Evolutionary conservation across 192 early-diverging fungal genomes (phyloP), one percentile per base, ranked within the genome.

Genomic region (Anaeromyces robustus): DNA sequence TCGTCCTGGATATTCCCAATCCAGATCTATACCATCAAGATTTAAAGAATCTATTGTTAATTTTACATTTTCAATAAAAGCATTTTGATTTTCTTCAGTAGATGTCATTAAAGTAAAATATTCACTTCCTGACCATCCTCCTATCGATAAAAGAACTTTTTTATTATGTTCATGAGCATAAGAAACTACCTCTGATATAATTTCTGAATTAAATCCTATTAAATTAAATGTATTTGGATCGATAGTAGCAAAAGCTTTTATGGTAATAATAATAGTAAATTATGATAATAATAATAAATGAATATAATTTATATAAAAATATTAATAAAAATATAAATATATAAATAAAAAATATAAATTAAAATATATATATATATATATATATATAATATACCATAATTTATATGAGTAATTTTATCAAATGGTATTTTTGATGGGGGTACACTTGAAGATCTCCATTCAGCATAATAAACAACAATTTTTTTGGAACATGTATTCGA

Each of bases 11-110:
- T 92, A 93, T 83, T 94, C 93, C 85, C 84, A 93, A 82, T 94
- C 93, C 80, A 94, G 84, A 81, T 94, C 93, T 79, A 92, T 87
- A 79, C 93, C 93, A 86, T 94, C 92, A 1, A 93, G 77, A 79
- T 32, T 18, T 2, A 22, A 37, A 22, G 18, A 4, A 78, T 4
- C 0, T 4, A 32, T 26, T 4, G 30, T 78, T 4, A 2, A 5
- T 4, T 2, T 0, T 4, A 22, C 43, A 52, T 6, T 52, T 52
- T 52, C 2, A 22, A 52, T 19, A 52, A 52, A 52, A 14, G 16
- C 43, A 22, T 52, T 22, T 19, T 22, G 18, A 52, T 22, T 52
- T 22, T 2, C 43, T 22, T 22, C 13, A 3, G 43, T 22, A 52
- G 43, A 52, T 4, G 43, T 52, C 43, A 52, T 52, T 22, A 22